A percentile compares a stretch with the other conserved stretches of the same genome.
Evolutionary conservation across 371 early-diverging fungal species (phyloP).

Genomic region (Rhizopus stolonifer): DNA sequence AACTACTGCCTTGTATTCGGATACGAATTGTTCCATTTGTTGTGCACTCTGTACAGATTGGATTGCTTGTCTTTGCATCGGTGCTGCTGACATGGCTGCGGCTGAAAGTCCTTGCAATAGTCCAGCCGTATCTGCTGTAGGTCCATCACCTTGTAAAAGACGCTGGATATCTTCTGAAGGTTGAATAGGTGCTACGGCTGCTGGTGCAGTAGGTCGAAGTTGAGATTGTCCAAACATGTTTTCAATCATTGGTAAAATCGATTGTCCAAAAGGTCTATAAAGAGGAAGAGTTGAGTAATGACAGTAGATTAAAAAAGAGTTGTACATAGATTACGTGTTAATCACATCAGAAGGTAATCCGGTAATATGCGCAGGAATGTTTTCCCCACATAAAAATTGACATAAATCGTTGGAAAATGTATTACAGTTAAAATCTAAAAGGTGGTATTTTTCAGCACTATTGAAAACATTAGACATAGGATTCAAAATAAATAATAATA

Average conservation of each 20-base stretch:
- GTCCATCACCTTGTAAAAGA: not conserved
- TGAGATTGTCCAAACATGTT: slow-evolving; percentile 70
- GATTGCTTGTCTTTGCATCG: slow-evolving; percentile 14
- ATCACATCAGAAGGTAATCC: slow-evolving; percentile 69
- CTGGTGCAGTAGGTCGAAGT: slow-evolving; percentile 9
- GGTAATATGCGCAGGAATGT: slow-evolving; percentile 77
- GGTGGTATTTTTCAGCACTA: slow-evolving; percentile 79
- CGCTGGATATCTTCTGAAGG: slow-evolving; percentile 9
- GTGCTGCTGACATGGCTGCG: slow-evolving; percentile 43
- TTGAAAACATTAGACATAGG: not conserved
- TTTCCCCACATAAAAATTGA: slow-evolving; percentile 75
- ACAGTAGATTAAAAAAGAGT: not conserved
- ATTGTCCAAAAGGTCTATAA: slow-evolving; percentile 74
- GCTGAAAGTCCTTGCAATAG: slow-evolving; percentile 39
- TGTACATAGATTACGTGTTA: slow-evolving; percentile 63
- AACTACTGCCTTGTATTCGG: slow-evolving; percentile 55
- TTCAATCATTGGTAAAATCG: slow-evolving; percentile 78
- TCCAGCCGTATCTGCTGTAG: slow-evolving; percentile 6
- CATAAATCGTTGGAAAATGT: slow-evolving; percentile 75
- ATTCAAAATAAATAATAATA: not conserved
- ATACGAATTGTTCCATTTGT: slow-evolving; percentile 36
- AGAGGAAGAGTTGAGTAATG: not conserved
- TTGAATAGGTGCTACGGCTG: slow-evolving; percentile 5
- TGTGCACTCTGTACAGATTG: slow-evolving; percentile 38
- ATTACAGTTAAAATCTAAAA: slow-evolving; percentile 91